Base-by-base conservation (phyloP, 768 basidiomycete genomes). In the Boletus eberwhitei region DNA sequence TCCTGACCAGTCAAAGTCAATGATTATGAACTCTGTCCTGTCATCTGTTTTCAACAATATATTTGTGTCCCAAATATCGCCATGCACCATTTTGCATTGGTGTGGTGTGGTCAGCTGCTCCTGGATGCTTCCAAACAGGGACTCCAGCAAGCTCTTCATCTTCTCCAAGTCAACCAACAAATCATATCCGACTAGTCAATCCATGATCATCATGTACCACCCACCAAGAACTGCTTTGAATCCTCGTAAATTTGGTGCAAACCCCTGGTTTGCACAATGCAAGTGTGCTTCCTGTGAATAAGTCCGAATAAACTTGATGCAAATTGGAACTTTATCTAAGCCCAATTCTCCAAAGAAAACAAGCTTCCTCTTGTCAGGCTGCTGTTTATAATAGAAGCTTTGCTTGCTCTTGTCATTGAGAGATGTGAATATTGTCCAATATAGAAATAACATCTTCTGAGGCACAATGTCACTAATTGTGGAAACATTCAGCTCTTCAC, bases 131-230 rank as follows among this genome's bases (percentile, higher is more conserved):
- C 5, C 8, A 2, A 39, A 39, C n/a, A 39, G 0, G 0, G 35
- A 16, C 14, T 6, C 1, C 2, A 1, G 35, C 1, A 35, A 5
- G 35, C 0, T n/a, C n/a, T n/a, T 5, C 0, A 14, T 14, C 14
- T 35, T 1, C 1, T 3, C 14, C 14, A 14, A 0, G 14, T 14
- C 35, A 5, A n/a, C n/a, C 38, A 39, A 12, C 4, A 3, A 9
- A 1, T n/a, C 38, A 5, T 39, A 39, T 4, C n/a, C 38, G 11
- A n/a, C 8, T 0, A 39, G 38, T 9, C 38, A 0, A 19, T 39
- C 38, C 38, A 39, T 39, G 4, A 39, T n/a, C 19, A 39, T n/a
- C 38, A 39, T 39, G 38, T n/a, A 39, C 38, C 38, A 39, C 4
- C n/a, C 38, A 11, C 38, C 38, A 4, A n/a, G 38, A 6, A 39